Conservation (phyloP, 805 yeast species). For the Saturnispora mendoncae region DNA sequence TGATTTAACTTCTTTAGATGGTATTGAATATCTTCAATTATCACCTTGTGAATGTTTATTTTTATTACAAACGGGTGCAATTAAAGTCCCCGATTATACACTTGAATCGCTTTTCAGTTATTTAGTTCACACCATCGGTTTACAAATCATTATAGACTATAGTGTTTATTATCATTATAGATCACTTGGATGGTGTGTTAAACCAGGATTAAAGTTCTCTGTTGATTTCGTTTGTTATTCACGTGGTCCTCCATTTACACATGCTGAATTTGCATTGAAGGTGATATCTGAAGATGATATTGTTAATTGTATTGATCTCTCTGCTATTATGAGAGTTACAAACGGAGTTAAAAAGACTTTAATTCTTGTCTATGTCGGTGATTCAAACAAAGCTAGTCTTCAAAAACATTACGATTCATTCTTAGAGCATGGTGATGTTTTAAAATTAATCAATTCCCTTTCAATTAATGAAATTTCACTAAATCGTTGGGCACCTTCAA, state of each 20-base stretch:
- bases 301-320: conserved; percentile 46
- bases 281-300: conserved; percentile 7
- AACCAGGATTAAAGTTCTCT: conserved; percentile 89
- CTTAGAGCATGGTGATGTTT: too few relatives aligned
- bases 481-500: conserved; percentile 78
- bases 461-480: conserved; percentile 68
- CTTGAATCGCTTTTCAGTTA: conserved; percentile 12
- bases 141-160: conserved; percentile 37
- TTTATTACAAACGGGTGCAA: conserved; percentile 38
- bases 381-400: conserved; percentile 40
- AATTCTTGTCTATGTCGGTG: conserved; percentile 57
- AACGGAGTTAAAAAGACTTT: conserved; percentile 80
- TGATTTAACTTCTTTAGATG: conserved; percentile 22
- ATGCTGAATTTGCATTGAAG: conserved; percentile 73
- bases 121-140: conserved; percentile 13
- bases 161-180: conserved; percentile 80
- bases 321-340: conserved; percentile 68
- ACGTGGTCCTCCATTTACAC: conserved; percentile 92
- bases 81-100: conserved; percentile 8
- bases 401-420: too few relatives aligned
- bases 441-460: too few relatives aligned
- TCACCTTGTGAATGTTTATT: conserved; percentile 72
- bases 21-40: conserved; percentile 51
- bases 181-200: conserved; percentile 88
- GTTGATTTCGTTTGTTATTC: conserved; percentile 75